These are phyloP conservation scores for Polyporus arcularius DNA, from an alignment of 768 basidiomycete species.

Conservation along the genomic window DNA sequence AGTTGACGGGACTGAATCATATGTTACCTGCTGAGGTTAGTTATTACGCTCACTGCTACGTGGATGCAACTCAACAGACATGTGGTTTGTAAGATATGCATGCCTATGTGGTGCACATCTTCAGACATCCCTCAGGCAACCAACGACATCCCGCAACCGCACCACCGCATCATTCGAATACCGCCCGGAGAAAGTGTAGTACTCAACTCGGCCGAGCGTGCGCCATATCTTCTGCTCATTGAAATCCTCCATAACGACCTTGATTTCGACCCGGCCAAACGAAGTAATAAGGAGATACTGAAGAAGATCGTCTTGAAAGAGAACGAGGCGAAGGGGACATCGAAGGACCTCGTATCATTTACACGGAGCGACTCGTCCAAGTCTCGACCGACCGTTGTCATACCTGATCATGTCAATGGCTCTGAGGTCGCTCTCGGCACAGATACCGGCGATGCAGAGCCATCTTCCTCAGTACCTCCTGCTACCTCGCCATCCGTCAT, in stretches of 20 bases:
- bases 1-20: constrained; percentile 93
- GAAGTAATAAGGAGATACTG: constrained; percentile 84
- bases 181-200: constrained; percentile 98
- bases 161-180: constrained; percentile 95
- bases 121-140: constrained; percentile 54
- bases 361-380: constrained; percentile 11
- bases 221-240: constrained; percentile 89
- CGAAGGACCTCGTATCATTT: constrained; percentile 49
- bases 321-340: constrained; percentile 56
- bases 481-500: constrained; percentile 9
- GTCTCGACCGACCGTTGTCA: constrained; percentile 2
- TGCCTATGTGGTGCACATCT: constrained; percentile 85
- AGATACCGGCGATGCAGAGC: constrained; percentile 22
- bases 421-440: constrained; percentile 29
- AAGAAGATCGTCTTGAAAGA: constrained; percentile 75
- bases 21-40: constrained; percentile 92
- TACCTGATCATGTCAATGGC: constrained; percentile 13
- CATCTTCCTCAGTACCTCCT: constrained; percentile 13
- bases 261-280: constrained; percentile 85
- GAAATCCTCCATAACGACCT: constrained; percentile 90
- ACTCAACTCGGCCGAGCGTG: constrained; percentile 94
- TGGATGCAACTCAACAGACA: neutral
- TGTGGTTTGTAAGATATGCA: constrained; percentile 59
- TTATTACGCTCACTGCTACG: neutral
- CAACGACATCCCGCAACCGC: constrained; percentile 54